phyloP scores from a whole-genome alignment of 768 basidiomycete genomes.

The Termitomyces sp. region DNA sequence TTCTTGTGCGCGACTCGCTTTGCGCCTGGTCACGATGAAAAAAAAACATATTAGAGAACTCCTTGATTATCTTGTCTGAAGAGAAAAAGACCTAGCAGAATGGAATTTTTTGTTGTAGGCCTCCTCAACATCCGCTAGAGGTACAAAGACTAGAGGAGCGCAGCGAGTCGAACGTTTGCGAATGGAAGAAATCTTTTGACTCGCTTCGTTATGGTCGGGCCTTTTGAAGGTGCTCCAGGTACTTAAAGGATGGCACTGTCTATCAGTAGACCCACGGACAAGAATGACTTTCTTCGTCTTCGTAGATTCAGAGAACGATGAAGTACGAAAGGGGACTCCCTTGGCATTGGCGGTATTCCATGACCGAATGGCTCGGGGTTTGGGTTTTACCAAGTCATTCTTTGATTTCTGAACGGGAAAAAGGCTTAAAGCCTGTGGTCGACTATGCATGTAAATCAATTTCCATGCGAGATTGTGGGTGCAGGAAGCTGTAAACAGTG shows the following conservation, averaged over 20 bases:
- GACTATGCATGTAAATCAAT: slow-evolving; percentile 4
- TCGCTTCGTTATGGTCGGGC: background rate
- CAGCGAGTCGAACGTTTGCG: slow-evolving; percentile 5
- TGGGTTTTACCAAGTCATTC: background rate
- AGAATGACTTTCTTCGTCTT: background rate
- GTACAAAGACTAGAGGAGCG: slow-evolving; percentile 24
- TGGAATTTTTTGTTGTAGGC: slow-evolving; percentile 13
- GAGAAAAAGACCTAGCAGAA: slow-evolving; percentile 3
- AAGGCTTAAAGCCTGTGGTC: slow-evolving; percentile 21
- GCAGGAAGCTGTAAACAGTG: background rate
- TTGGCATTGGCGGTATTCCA: slow-evolving; percentile 28
- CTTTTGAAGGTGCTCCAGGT: slow-evolving; percentile 7
- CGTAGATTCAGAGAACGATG: slow-evolving; percentile 10
- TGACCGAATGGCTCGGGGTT: slow-evolving; percentile 5
- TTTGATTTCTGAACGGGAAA: slow-evolving; percentile 6
- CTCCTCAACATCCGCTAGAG: slow-evolving; percentile 20
- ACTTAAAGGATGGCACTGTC: slow-evolving; percentile 8
- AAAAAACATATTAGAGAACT: background rate
- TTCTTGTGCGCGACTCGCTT: background rate
- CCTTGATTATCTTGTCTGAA: background rate
- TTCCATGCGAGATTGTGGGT: background rate
- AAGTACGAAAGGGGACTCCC: slow-evolving; percentile 19
- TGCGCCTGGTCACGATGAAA: background rate
- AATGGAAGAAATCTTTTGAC: background rate
- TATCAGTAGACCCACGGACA: background rate